These are phyloP conservation scores for Alternaria angustiovoidea DNA, from an alignment of 2,329 filamentous ascomycete species.

Conservation along the genomic window DNA sequence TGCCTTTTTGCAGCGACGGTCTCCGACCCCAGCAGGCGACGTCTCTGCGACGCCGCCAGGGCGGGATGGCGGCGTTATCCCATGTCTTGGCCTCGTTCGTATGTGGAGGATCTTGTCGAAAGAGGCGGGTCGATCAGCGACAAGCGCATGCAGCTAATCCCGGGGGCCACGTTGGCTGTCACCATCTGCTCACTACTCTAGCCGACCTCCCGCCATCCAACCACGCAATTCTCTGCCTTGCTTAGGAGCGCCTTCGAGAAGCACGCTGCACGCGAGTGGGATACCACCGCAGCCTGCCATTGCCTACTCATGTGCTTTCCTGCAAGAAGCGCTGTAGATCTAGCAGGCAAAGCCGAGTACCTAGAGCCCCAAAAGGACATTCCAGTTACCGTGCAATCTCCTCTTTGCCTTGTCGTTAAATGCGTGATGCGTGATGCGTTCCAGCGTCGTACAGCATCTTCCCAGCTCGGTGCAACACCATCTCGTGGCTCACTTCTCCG, in stretches of 20 bases:
- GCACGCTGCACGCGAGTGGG: conserved; percentile 28
- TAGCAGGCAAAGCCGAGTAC: conserved; percentile 1
- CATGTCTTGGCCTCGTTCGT: conserved; percentile 46
- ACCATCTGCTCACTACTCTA: conserved; percentile 28
- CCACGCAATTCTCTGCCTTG: conserved; percentile 13
- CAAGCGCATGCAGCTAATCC: conserved; percentile 51
- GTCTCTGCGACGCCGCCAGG: conserved; percentile 41
- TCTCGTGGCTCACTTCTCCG: conserved; percentile 29
- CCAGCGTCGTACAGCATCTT: conserved; percentile 2
- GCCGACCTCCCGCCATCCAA: conserved; percentile 33
- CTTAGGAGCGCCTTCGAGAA: conserved; percentile 32
- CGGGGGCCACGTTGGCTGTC: conserved; percentile 50
- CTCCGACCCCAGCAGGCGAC: conserved; percentile 43
- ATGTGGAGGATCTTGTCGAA: conserved; percentile 48
- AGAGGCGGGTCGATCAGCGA: conserved; percentile 51
- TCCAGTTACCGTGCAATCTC: conserved; percentile 6
- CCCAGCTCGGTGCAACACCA: conserved; percentile 6
- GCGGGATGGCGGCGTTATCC: conserved; percentile 46
- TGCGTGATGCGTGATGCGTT: background rate
- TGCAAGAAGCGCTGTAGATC: conserved; percentile 5
- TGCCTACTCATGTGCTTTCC: background rate
- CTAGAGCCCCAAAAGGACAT: conserved; percentile 4
- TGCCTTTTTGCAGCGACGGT: conserved; percentile 40
- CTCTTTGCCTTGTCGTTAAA: conserved; percentile 9
- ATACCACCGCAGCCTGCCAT: conserved; percentile 23